Conservation (phyloP, 306 rosid genomes). For the Datisca glomerata region DNA sequence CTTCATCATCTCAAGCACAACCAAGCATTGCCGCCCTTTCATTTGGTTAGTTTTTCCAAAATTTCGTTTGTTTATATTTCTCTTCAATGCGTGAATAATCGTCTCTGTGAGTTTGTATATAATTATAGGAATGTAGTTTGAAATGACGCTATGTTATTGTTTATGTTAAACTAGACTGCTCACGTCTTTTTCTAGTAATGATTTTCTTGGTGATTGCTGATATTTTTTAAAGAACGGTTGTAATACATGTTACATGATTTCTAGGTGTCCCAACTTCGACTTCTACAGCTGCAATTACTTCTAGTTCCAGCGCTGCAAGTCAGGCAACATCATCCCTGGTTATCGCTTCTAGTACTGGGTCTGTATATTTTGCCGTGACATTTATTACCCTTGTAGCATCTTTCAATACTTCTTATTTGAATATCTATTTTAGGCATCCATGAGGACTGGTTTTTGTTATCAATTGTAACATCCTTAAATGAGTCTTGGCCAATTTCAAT, state of each 20-base stretch:
- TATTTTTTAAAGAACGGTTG: too few relatives aligned
- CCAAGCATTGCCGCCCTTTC: constrained; percentile 21
- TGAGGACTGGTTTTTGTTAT: neutral
- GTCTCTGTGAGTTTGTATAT: too few relatives aligned
- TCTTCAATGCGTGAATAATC: too few relatives aligned
- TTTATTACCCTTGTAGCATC: too few relatives aligned
- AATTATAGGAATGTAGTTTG: too few relatives aligned
- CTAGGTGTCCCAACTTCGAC: constrained; percentile 39
- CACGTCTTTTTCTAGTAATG: too few relatives aligned
- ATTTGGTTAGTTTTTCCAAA: constrained; percentile 36
- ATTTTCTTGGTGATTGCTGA: too few relatives aligned
- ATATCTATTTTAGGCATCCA: neutral
- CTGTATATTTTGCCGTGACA: constrained; percentile 11
- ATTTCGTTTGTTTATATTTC: neutral
- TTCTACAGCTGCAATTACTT: constrained; percentile 32
- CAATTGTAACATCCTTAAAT: neutral
- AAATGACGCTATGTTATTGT: too few relatives aligned
- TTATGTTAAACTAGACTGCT: too few relatives aligned
- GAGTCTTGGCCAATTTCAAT: too few relatives aligned
- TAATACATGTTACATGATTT: constrained; percentile 13
- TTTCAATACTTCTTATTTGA: too few relatives aligned
- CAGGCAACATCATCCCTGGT: constrained; percentile 48
- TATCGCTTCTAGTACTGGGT: constrained; percentile 75
- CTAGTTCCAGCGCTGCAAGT: constrained; percentile 41
- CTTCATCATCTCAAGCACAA: constrained; percentile 35